These are phyloP conservation scores for Kondoa subrosea DNA, from an alignment of 768 basidiomycete species.

Conservation along the genomic window DNA sequence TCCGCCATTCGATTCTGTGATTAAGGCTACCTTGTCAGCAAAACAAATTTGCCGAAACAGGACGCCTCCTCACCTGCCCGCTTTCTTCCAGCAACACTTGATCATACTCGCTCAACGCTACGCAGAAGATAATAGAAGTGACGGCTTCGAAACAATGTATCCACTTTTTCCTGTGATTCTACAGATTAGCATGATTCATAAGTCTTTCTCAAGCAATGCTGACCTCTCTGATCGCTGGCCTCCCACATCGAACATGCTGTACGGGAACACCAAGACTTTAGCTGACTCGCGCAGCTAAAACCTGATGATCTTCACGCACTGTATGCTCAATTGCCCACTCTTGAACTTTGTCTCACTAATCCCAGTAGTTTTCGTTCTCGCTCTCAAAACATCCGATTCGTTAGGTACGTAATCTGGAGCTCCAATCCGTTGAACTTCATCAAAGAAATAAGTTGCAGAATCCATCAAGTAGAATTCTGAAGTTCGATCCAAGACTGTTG, in stretches of 20 bases:
- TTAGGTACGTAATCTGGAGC: constrained; percentile 63
- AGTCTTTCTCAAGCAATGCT: too few species aligned
- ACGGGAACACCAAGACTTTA: neutral
- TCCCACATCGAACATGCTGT: constrained; percentile 56
- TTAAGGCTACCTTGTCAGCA: neutral
- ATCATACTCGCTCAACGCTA: constrained; percentile 57
- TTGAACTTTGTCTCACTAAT: constrained; percentile 67
- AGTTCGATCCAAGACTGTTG: constrained; percentile 34
- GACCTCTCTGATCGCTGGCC: constrained; percentile 63
- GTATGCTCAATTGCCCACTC: constrained; percentile 38
- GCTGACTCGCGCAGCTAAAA: neutral
- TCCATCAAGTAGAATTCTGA: constrained; percentile 86
- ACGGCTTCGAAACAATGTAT: constrained; percentile 65
- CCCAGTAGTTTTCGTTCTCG: constrained; percentile 74
- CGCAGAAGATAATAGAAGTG: constrained; percentile 62
- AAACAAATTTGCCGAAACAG: too few species aligned
- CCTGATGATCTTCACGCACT: constrained; percentile 27
- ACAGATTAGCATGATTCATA: too few species aligned
- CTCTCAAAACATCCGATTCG: constrained; percentile 68
- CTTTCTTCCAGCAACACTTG: constrained; percentile 54
- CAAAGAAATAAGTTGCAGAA: constrained; percentile 80
- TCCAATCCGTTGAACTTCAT: constrained; percentile 66
- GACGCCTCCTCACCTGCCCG: constrained; percentile 33
- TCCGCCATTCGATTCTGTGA: constrained; percentile 57
- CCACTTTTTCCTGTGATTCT: constrained; percentile 68